These are phyloP conservation scores for Neonectria coccinea DNA, from an alignment of 2,329 filamentous ascomycete species.

Conservation along the genomic window DNA sequence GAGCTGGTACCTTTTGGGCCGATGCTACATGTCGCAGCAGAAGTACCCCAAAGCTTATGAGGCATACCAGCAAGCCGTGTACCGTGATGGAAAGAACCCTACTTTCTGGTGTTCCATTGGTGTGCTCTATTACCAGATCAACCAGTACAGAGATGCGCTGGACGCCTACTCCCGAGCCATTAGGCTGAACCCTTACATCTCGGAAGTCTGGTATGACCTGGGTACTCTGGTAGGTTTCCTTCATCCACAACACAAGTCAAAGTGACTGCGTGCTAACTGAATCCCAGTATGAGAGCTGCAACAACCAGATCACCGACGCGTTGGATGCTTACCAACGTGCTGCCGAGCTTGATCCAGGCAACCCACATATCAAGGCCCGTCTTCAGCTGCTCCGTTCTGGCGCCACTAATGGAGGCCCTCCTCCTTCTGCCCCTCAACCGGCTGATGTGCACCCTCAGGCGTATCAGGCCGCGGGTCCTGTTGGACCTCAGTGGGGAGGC, in stretches of 20 bases:
- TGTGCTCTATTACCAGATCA: slow-evolving; percentile 99
- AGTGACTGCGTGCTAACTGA: slow-evolving; percentile 46
- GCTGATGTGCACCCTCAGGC: slow-evolving; percentile 97
- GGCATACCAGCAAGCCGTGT: slow-evolving; percentile 98
- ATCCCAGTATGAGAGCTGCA: slow-evolving; percentile 91
- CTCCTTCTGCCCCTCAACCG: slow-evolving; percentile 83
- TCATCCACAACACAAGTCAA: not conserved
- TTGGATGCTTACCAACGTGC: slow-evolving; percentile 95
- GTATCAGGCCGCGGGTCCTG: slow-evolving; percentile 85
- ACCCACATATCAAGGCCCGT: slow-evolving; percentile 96
- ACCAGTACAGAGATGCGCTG: slow-evolving; percentile 97
- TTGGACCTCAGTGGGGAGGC: slow-evolving; percentile 90
- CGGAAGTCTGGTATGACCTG: slow-evolving; percentile 98
- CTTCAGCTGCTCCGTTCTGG: slow-evolving; percentile 89
- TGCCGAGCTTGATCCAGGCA: slow-evolving; percentile 90
- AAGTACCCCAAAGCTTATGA: slow-evolving; percentile 99
- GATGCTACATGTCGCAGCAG: slow-evolving; percentile 99
- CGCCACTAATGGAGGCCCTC: slow-evolving; percentile 77
- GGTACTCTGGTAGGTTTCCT: slow-evolving; percentile 83
- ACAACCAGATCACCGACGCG: slow-evolving; percentile 97
- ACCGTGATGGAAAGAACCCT: slow-evolving; percentile 95
- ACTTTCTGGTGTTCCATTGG: slow-evolving; percentile 99
- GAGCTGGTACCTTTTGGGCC: slow-evolving; percentile 97
- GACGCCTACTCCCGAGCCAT: slow-evolving; percentile 98
- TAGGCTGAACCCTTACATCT: slow-evolving; percentile 96